These are phyloP conservation scores for Sarcocystis neurona DNA, from an alignment of 169 alveolate genomes.

Conservation along the genomic window DNA sequence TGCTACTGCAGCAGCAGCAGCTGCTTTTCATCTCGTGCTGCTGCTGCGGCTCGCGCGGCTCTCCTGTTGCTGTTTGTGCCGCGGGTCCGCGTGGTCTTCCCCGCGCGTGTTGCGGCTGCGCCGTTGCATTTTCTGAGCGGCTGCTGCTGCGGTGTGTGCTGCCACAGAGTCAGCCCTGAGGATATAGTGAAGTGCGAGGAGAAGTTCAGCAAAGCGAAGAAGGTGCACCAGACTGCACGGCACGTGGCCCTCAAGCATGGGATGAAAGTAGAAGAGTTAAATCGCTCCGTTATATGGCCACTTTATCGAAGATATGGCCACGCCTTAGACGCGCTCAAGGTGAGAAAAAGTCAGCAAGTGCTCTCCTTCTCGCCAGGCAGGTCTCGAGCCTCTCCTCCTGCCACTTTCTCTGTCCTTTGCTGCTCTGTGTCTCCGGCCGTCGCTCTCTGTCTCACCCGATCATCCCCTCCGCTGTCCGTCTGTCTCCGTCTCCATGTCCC, in stretches of 20 bases:
- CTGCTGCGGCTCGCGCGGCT: too few species aligned
- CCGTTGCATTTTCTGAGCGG: neutral
- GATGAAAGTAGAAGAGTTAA: constrained; percentile 88
- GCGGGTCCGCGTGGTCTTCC: too few species aligned
- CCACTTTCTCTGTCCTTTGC: neutral
- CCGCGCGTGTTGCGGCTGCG: too few species aligned
- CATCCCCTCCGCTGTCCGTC: neutral
- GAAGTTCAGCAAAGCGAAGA: constrained; percentile 90
- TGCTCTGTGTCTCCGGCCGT: neutral
- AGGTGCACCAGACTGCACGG: constrained; percentile 93
- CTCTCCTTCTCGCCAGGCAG: neutral
- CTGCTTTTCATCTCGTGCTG: too few species aligned
- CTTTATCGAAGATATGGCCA: constrained; percentile 92
- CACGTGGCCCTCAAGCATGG: constrained; percentile 88
- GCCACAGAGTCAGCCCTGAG: constrained; percentile 92
- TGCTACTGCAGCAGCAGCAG: too few species aligned
- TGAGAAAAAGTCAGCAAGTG: neutral
- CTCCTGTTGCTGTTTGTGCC: too few species aligned
- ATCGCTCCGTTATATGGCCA: constrained; percentile 94
- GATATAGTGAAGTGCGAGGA: constrained; percentile 90
- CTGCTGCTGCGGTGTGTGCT: neutral
- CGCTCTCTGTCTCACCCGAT: neutral
- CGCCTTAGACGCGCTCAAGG: constrained; percentile 95
- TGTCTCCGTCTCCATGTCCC: neutral
- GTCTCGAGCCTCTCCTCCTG: neutral